Base-by-base conservation (phyloP, 371 early-diverging fungal species). In the Blastocladiella emersonii region DNA sequence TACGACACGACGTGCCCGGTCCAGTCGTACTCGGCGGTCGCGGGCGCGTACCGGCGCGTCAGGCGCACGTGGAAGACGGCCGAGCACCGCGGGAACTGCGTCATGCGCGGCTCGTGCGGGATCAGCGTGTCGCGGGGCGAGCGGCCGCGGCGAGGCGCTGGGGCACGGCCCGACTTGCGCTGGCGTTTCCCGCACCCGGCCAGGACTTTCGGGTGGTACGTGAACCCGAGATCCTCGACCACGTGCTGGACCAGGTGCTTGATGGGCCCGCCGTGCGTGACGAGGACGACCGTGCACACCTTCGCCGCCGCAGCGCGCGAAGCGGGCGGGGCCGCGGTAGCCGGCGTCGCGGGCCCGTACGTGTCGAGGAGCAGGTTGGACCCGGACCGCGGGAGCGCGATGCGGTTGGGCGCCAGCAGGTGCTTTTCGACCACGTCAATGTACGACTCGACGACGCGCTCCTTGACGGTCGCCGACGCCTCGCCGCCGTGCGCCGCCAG, bases 241-340 rank as follows among this genome's bases (percentile, higher is more conserved):
- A 77, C 37, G 61, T 76, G 71, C 43, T 69, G 59, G 45, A 75
- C 37, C 43, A 77, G 67, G 8, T 56, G 27, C 25, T 69, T 49
- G 34, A 77, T 71, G 55, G 65, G 69, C 1, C 78, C 78, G 49
- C 76, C 78, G 65, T 77, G 78, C 12, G 78, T 73, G 1, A 77
- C 68, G 41, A 77, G 25, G 7, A 77, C 67, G 49, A 77, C 57
- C 49, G 73, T 48, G 48, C 55, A 25, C 41, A 57, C 64, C 48
- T 66, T 61, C 32, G 32, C 23, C 17, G 21, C 23, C 19, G n/a
- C 41, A n/a, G n/a, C n/a, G 45, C 45, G 45, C 19, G 45, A 21
- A 23, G 39, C 34, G n/a, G 37, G 48, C 2, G 61, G 41, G 17
- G 6, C 39, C 0, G 36, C 1, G 5, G 37, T 19, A 6, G 3